A percentile compares a stretch with the other conserved stretches of the same genome.
Evolutionary conservation across 1,284 basidiomycete species (phyloP).

Genomic region (Clitocybe nebularis): DNA sequence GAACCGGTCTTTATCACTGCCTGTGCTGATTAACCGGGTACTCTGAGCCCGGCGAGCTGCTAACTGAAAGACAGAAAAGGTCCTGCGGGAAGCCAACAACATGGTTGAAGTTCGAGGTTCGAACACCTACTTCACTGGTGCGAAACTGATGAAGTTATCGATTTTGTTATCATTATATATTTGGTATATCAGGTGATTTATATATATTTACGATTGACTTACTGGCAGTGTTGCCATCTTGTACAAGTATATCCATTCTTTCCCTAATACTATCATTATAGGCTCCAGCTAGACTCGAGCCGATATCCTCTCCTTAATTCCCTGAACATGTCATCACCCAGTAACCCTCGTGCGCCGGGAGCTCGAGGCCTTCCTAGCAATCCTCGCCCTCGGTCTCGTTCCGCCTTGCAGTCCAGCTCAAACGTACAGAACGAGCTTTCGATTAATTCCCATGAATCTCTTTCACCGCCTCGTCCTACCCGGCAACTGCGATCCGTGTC

Average conservation of each 20-base stretch:
- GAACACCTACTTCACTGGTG: too few species aligned
- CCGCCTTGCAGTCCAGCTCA: constrained; percentile 4
- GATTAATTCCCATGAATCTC: neutral
- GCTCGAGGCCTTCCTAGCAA: constrained; percentile 24
- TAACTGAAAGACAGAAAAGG: constrained; percentile 6
- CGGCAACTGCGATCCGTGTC: neutral
- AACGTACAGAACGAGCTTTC: neutral
- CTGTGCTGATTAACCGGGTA: constrained; percentile 11
- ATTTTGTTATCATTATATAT: too few species aligned
- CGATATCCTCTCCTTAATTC: too few species aligned
- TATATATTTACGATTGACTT: too few species aligned
- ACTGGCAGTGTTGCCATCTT: neutral
- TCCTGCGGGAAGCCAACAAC: constrained; percentile 11
- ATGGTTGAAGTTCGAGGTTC: constrained; percentile 2
- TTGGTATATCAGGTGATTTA: neutral
- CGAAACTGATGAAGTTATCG: too few species aligned
- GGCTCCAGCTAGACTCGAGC: too few species aligned
- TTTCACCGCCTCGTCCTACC: neutral
- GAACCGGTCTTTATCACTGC: constrained; percentile 37
- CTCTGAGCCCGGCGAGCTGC: neutral
- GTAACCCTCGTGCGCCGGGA: constrained; percentile 8
- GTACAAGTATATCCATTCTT: neutral
- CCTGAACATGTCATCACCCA: constrained; percentile 14
- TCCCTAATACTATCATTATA: too few species aligned
- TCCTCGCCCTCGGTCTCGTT: constrained; percentile 20